Conservation (phyloP, 2,329 filamentous ascomycete species). For the Penicillium glabrum region DNA sequence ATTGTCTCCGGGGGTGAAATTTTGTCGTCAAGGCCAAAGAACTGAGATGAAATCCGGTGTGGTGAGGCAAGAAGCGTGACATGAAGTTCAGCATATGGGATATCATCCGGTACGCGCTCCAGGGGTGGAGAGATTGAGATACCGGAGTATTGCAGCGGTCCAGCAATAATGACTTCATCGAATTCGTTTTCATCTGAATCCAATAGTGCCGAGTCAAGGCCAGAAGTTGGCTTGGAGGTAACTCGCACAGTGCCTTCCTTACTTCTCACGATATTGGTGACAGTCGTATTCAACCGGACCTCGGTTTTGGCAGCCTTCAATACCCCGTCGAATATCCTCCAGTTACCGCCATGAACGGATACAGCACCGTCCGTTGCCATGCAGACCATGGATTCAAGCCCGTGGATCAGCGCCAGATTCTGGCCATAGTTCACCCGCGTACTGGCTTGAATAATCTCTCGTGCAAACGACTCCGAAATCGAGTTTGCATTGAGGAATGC, state of each 20-base stretch:
- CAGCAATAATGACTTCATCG: slow-evolving; percentile 79
- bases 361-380: slow-evolving; percentile 86
- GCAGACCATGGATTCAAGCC: slow-evolving; percentile 85
- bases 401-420: slow-evolving; percentile 83
- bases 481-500: slow-evolving; percentile 69
- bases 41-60: slow-evolving; percentile 66
- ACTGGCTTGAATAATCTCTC: slow-evolving; percentile 83
- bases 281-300: slow-evolving; percentile 65
- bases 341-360: slow-evolving; percentile 81
- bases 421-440: slow-evolving; percentile 95
- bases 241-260: slow-evolving; percentile 47
- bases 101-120: slow-evolving; percentile 62
- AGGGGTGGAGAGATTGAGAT: slow-evolving; percentile 55
- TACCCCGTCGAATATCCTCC: slow-evolving; percentile 90
- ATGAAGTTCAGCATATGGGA: slow-evolving; percentile 84
- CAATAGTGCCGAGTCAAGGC: slow-evolving; percentile 6
- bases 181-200: slow-evolving; percentile 47
- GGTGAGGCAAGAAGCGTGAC: slow-evolving; percentile 87
- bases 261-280: slow-evolving; percentile 57
- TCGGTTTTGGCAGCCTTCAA: slow-evolving; percentile 62
- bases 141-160: slow-evolving; percentile 76
- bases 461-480: slow-evolving; percentile 66
- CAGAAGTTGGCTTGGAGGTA: slow-evolving; percentile 29
- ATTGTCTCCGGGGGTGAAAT: slow-evolving; percentile 66
- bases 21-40: slow-evolving; percentile 64